Conservation (phyloP, 495 filamentous ascomycete species). For the Mytilinidion resinicola region DNA sequence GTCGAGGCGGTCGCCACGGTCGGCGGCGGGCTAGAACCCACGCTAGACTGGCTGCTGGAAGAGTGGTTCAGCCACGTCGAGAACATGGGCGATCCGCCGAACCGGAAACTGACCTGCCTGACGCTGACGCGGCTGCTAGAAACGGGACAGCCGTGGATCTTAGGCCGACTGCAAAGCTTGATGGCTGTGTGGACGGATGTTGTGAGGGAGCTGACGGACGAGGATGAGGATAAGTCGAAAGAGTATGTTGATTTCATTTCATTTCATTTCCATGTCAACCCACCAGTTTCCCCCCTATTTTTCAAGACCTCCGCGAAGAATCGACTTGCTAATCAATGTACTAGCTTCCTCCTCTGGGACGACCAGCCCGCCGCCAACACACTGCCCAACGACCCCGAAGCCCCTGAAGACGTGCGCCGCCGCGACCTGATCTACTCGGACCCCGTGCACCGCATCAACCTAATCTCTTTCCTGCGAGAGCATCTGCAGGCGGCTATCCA, state of each 20-base stretch:
- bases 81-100: conserved; percentile 63
- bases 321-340: conserved; percentile 3
- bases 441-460: conserved; percentile 62
- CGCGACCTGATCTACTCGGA: conserved; percentile 55
- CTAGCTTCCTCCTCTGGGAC: conserved; percentile 45
- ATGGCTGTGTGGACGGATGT: conserved; percentile 66
- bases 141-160: conserved; percentile 51
- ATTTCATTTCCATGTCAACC: too few relatives aligned
- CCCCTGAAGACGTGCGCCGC: conserved; percentile 55
- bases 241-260: conserved; percentile 34
- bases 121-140: conserved; percentile 76
- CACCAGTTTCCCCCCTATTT: not conserved
- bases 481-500: conserved; percentile 60
- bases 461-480: conserved; percentile 63
- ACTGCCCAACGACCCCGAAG: conserved; percentile 44
- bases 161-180: conserved; percentile 56
- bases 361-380: conserved; percentile 15
- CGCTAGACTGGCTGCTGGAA: conserved; percentile 63
- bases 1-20: conserved; percentile 49
- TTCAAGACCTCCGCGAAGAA: conserved; percentile 11
- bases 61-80: conserved; percentile 91
- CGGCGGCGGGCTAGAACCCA: conserved; percentile 27
- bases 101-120: conserved; percentile 75
- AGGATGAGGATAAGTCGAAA: conserved; percentile 42
- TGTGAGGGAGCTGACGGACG: conserved; percentile 55